Base-by-base conservation (phyloP, 805 yeast species). In the Candida broadrunensis region DNA sequence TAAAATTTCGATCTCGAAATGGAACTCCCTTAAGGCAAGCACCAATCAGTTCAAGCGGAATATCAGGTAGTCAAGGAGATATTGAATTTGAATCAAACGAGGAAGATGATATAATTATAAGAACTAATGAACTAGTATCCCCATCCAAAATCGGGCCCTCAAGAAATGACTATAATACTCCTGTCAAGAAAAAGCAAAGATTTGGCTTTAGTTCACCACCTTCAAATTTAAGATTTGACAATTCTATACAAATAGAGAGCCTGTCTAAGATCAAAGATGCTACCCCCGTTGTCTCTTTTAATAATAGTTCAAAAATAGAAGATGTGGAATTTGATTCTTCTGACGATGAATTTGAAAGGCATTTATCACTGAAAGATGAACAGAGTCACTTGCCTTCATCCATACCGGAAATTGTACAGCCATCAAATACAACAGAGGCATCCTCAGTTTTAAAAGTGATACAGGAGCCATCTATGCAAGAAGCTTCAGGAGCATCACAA, bases 301-400 rank as follows among this genome's bases (percentile, higher is more conserved):
- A 26, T 29, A 11, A 13, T 29, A 29, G 13, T 15, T 18, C 29
- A 11, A 21, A 26, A 4, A 26, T 21, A 8, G 37, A 42, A 5
- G 57, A 53, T 21, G 50, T 52, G 23, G 61, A 60, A 34, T 60
- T 60, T 41, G 65, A 56, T 41, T 49, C 58, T 4, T 55, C 61
- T 3, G 61, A 57, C 33, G 45, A 48, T 18, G 53, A 49, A 2
- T n/a, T n/a, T n/a, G 42, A 42, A 5, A 43, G 45, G 6, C 6
- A 21, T 9, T 21, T 21, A 9, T 21, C 24, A 7, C 24, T 21
- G 24, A 21, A 6, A 9, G 9, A 21, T 7, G 24, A 21, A 21
- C 24, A 9, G 9, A 21, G 24, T 9, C 24, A 21, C 9, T 7
- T 21, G 9, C 9, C 24, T 21, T 6, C 9, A 9, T 21, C 24